phyloP scores from a whole-genome alignment of 768 basidiomycete genomes.

The Lactarius sanguifluus region DNA sequence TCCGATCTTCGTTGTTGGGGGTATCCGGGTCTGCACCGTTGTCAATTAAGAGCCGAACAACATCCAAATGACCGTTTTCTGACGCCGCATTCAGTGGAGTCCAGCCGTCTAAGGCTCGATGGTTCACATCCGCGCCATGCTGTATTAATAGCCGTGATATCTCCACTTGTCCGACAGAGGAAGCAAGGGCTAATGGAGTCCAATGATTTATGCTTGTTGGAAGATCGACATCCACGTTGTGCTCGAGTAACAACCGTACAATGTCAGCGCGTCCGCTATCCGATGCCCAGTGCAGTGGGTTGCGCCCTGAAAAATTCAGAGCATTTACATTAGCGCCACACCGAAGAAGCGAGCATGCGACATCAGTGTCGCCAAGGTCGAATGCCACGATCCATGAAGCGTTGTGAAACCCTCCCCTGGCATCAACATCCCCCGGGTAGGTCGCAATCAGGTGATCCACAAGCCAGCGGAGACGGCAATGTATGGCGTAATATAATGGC shows the following conservation, averaged over 20 bases:
- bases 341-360: not conserved
- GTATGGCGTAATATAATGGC: slow-evolving; percentile 3
- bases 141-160: too few species aligned
- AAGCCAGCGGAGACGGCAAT: not conserved
- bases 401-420: not conserved
- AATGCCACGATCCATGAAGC: not conserved
- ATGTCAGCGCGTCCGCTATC: not conserved
- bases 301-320: not conserved
- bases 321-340: not conserved
- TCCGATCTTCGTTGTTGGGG: too few species aligned
- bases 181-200: too few species aligned
- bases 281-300: not conserved
- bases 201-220: not conserved
- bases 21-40: too few species aligned
- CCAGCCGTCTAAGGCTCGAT: too few species aligned
- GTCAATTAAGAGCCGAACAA: too few species aligned
- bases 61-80: too few species aligned
- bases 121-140: too few species aligned
- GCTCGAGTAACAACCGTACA: slow-evolving; percentile 3
- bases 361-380: not conserved
- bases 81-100: too few species aligned
- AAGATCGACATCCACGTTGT: not conserved
- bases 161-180: too few species aligned
- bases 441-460: slow-evolving; percentile 2
- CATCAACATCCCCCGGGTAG: not conserved